Evolutionary conservation across 1,139 yeast genomes (phyloP).

Genomic region (Debaryomyces singareniensis): DNA sequence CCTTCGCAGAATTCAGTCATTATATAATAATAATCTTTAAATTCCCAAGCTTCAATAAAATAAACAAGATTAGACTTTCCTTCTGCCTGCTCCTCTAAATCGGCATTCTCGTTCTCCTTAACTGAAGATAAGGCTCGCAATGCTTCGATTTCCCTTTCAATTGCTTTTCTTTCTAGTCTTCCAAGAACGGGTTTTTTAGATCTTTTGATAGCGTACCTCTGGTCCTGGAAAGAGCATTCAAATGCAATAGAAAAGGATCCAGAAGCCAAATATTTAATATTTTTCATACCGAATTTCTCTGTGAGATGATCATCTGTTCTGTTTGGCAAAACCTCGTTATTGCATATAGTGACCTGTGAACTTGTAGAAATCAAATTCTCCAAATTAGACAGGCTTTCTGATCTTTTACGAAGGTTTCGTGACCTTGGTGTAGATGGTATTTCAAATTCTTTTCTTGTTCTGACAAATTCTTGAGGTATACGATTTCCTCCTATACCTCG

Average conservation of each 20-base stretch:
- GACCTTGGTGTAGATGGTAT: constrained; percentile 29
- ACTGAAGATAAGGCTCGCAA: constrained; percentile 36
- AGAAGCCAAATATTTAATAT: constrained; percentile 64
- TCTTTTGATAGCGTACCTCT: constrained; percentile 80
- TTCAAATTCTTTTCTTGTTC: constrained; percentile 3
- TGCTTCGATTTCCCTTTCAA: constrained; percentile 39
- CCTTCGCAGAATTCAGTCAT: constrained; percentile 96
- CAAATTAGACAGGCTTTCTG: background rate
- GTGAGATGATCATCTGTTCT: constrained; percentile 54
- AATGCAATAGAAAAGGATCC: constrained; percentile 91
- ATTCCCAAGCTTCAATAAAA: constrained; percentile 84
- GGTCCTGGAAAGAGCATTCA: constrained; percentile 60
- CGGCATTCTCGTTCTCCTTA: constrained; percentile 28
- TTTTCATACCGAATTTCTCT: constrained; percentile 57
- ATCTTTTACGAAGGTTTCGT: background rate
- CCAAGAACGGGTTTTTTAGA: constrained; percentile 52
- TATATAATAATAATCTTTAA: constrained; percentile 66
- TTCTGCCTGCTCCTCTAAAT: constrained; percentile 53
- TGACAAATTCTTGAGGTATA: constrained; percentile 2
- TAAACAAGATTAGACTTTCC: constrained; percentile 78
- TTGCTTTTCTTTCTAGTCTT: constrained; percentile 30
- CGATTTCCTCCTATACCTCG: constrained; percentile 3
- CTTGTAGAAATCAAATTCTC: background rate
- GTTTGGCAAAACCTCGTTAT: constrained; percentile 5
- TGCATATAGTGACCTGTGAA: constrained; percentile 4